Base-by-base conservation (phyloP, 257 asterid species). In the Plantago elongata region DNA sequence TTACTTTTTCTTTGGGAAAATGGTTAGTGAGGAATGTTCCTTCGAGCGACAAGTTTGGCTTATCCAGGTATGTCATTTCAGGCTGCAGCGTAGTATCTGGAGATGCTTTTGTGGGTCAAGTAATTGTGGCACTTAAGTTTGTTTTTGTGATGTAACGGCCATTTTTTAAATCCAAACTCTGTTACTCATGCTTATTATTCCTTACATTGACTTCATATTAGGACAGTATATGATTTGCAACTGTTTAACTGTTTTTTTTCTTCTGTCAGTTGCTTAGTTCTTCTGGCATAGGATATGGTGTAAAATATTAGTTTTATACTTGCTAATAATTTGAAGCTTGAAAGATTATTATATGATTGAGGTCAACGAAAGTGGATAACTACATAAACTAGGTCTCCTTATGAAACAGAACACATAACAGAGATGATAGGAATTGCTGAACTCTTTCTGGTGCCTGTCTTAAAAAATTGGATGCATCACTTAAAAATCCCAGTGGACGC, bases 81-180 rank as follows among this genome's bases (percentile, higher is more conserved):
- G 34, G 57, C 9, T 51, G 57, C 57, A 6, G 57, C 14, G 30
- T 11, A 34, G 40, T 34, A 34, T 34, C 40, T 34, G 40, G 40
- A 34, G 40, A 34, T 34, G 40, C 40, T 34, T 34, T 34, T 34
- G 40, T 34, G 27, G 15, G 11, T 51, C 57, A 51, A 16, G 37
- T 17, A 2, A 51, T 30, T 9, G 57, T 51, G 57, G 57, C 57
- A 51, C 13, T 51, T 51, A 51, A 9, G 43, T 29, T 29, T 29
- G 44, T 54, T 18, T 49, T 73, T 69, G 18, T 72, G 72, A 54
- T 74, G 69, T 69, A 71, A 68, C 73, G 61, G 56, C 65, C 65
- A 66, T 54, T 60, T 60, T 58, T 67, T 34, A 1, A 34, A 34
- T 34, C 40, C 40, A 62, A 62, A 66, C 51, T 70, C 66, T 76